Conservation (phyloP, 2,329 filamentous ascomycete species). For the Apiospora kogelbergensis region DNA sequence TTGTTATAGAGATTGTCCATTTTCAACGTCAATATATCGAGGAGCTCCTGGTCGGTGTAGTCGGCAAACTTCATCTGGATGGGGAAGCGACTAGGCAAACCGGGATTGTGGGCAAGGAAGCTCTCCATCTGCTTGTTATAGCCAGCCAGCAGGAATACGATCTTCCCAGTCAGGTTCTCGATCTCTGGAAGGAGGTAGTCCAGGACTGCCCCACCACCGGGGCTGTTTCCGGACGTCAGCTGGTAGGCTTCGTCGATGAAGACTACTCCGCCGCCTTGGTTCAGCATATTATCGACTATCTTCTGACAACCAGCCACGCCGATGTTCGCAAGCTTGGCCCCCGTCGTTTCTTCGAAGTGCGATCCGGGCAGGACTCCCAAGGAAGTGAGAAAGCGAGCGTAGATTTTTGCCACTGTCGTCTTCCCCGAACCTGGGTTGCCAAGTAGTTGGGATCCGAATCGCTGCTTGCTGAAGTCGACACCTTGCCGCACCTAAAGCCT, state of each 20-base stretch:
- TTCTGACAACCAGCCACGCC: conserved; percentile 60
- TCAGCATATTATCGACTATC: conserved; percentile 55
- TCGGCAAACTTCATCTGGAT: conserved; percentile 66
- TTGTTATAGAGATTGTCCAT: conserved; percentile 54
- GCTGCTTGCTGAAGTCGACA: conserved; percentile 53
- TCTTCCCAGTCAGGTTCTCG: conserved; percentile 67
- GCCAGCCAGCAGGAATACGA: conserved; percentile 72
- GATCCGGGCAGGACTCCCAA: conserved; percentile 62
- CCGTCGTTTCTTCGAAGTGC: conserved; percentile 66
- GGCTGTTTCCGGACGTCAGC: conserved; percentile 57
- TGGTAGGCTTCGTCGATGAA: conserved; percentile 85
- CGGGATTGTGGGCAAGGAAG: conserved; percentile 74
- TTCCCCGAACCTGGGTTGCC: conserved; percentile 74
- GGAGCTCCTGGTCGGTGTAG: conserved; percentile 65
- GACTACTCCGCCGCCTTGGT: conserved; percentile 63
- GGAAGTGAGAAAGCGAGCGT: conserved; percentile 63
- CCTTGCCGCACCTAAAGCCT: conserved; percentile 48
- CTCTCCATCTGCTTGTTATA: conserved; percentile 75
- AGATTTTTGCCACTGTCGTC: conserved; percentile 73
- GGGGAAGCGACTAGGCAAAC: conserved; percentile 69
- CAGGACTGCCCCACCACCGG: conserved; percentile 60
- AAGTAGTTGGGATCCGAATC: conserved; percentile 62
- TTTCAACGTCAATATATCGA: conserved; percentile 56
- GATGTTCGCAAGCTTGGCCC: conserved; percentile 62
- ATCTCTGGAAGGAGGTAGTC: conserved; percentile 73